Percentiles rank a stretch among this genome's conserved stretches.
Evolutionary conservation across 1,284 basidiomycete genomes (phyloP).

Genomic region (Cerioporus squamosus): DNA sequence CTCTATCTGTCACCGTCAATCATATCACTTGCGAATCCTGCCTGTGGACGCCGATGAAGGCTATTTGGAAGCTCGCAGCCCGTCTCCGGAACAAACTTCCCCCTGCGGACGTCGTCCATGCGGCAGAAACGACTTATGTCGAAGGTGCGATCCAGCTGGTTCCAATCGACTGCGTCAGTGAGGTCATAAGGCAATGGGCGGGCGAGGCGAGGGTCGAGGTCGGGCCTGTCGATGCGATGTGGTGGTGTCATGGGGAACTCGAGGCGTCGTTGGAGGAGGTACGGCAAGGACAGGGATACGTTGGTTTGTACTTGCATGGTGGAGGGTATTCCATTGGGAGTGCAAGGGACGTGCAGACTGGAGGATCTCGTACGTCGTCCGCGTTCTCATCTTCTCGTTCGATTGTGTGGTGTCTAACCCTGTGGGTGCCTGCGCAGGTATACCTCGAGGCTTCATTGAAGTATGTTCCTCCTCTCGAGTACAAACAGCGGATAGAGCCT

Average conservation of each 20-base stretch:
- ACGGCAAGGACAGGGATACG: neutral
- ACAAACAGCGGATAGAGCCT: too few relatives aligned
- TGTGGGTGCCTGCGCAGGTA: too few relatives aligned
- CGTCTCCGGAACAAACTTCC: neutral
- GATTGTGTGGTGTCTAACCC: too few relatives aligned
- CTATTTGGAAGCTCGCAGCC: neutral
- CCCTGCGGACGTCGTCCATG: neutral
- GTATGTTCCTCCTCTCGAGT: neutral
- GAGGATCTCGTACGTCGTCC: constrained; percentile 21
- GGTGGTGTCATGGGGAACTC: constrained; percentile 8
- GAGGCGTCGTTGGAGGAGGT: neutral
- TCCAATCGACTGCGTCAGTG: neutral
- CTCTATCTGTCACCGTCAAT: too few relatives aligned
- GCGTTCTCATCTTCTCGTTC: too few relatives aligned
- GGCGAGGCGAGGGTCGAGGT: neutral
- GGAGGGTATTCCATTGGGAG: constrained; percentile 18
- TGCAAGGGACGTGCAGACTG: constrained; percentile 18
- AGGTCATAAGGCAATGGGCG: constrained; percentile 13
- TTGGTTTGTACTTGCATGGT: constrained; percentile 22
- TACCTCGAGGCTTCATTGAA: constrained; percentile 20
- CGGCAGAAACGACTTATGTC: neutral
- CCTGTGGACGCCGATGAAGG: constrained; percentile 7
- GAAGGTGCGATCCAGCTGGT: constrained; percentile 7
- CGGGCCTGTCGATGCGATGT: constrained; percentile 13
- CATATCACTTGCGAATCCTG: too few relatives aligned